Conservation (phyloP, 2,329 filamentous ascomycete genomes). For the Ploettnerulaceae sp. region DNA sequence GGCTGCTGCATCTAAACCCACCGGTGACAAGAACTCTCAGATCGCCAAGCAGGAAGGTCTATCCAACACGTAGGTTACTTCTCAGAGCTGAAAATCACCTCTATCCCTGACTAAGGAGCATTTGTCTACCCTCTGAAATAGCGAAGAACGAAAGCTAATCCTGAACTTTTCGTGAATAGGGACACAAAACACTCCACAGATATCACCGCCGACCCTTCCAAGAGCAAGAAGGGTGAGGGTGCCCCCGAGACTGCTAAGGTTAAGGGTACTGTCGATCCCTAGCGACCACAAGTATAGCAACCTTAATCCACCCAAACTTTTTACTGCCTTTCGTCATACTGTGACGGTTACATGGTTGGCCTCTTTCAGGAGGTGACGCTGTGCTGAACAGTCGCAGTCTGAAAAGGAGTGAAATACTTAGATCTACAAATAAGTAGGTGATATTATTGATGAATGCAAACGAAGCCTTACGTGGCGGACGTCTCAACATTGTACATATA, state of each 20-base stretch:
- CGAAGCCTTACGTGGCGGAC: background rate
- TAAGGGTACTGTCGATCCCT: conserved; percentile 43
- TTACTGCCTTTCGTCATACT: background rate
- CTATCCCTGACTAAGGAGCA: too few species aligned
- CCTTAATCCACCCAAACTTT: background rate
- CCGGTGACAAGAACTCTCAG: conserved; percentile 37
- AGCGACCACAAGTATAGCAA: conserved; percentile 29
- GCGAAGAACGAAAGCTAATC: too few species aligned
- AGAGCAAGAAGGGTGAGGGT: conserved; percentile 55
- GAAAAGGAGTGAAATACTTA: conserved; percentile 13
- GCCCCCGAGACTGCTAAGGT: conserved; percentile 50
- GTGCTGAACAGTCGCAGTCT: conserved; percentile 20
- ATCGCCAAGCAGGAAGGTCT: conserved; percentile 50
- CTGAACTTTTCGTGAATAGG: too few species aligned
- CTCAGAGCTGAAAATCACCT: too few species aligned
- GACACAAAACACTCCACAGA: conserved; percentile 47
- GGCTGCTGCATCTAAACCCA: conserved; percentile 29
- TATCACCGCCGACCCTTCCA: conserved; percentile 39
- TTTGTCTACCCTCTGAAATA: too few species aligned
- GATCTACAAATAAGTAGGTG: conserved; percentile 1
- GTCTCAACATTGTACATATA: conserved; percentile 20
- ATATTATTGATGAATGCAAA: background rate
- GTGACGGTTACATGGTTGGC: conserved; percentile 8
- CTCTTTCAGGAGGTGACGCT: conserved; percentile 17
- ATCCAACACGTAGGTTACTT: conserved; percentile 44